Base-by-base conservation (phyloP, 768 basidiomycete species). In the Psilocybe tampanensis region DNA sequence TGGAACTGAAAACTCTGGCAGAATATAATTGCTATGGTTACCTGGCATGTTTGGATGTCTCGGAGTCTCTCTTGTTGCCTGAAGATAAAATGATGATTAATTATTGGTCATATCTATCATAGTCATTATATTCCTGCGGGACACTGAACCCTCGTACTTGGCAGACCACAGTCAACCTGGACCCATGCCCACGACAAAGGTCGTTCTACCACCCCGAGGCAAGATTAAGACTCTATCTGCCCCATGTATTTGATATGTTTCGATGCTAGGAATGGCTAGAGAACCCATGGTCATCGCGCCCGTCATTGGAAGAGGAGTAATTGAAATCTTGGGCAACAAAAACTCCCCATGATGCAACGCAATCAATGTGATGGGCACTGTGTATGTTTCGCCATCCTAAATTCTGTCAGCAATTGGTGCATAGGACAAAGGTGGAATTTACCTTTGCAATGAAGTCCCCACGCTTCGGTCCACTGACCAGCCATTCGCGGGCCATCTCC, bases 261-360 rank as follows among this genome's bases (percentile, higher is more conserved):
- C 94, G 12, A 80, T 81, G 55, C 77, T 86, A 0, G 88, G 89
- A 17, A 88, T 69, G 0, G 80, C 74, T 67, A 76, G 77, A 8
- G 85, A 83, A 8, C 83, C 79, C 84, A 84, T 88, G 8, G 79
- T 80, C 48, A 77, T 67, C 32, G 80, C 79, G 9, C 78, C 82
- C 2, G 76, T 67, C 2, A 84, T 64, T 2, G 86, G 81, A 29
- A 89, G 71, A 2, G 90, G 83, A 7, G 76, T 80, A 29, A 96
- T 80, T 17, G 77, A 68, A 26, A 96, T 78, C 63, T 84, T 86
- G 0, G 95, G 95, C 8, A 98, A 76, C 32, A 78, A 70, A 18
- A 98, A 80, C 59, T 89, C 82, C 15, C 95, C 94, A 48, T 95
- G 86, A 64, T 90, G 90, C 24, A 98, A 74, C 0, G 95, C 91